Conservation (phyloP, 176 grass and related monocot genomes). For the Oryza longistaminata region DNA sequence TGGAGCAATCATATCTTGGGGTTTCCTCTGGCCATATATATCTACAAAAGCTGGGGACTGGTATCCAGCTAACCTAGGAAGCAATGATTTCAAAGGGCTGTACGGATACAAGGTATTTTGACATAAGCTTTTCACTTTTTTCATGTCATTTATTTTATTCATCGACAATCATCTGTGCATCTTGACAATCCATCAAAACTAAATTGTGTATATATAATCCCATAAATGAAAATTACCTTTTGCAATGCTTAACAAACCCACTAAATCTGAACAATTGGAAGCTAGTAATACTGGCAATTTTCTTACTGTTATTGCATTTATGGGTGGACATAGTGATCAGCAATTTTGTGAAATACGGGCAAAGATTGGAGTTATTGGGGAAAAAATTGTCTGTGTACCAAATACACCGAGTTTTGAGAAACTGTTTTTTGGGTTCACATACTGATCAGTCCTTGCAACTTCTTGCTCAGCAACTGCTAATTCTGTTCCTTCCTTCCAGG, state of each 20-base stretch:
- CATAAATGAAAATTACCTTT: background rate
- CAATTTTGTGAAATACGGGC: background rate
- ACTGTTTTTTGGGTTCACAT: background rate
- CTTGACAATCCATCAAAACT: background rate
- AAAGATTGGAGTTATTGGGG: background rate
- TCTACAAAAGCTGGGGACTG: constrained; percentile 72
- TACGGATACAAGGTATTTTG: constrained; percentile 81
- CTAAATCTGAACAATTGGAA: constrained; percentile 5
- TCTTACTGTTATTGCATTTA: background rate
- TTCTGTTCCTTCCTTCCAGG: constrained; percentile 38
- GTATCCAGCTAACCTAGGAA: constrained; percentile 81
- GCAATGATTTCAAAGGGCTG: constrained; percentile 90
- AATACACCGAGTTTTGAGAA: background rate
- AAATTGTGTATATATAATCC: background rate
- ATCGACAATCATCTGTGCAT: background rate
- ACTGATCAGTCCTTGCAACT: background rate
- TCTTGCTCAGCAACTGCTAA: constrained; percentile 25
- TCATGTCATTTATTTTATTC: background rate
- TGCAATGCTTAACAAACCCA: background rate
- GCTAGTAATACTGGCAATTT: constrained; percentile 2
- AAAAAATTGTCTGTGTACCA: background rate
- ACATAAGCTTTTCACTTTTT: constrained; percentile 28
- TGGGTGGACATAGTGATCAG: background rate
- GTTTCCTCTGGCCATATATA: constrained; percentile 88
- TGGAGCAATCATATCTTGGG: constrained; percentile 92